These are phyloP conservation scores for Podaxis sp. DNA, from an alignment of 768 basidiomycete genomes.

Conservation along the genomic window DNA sequence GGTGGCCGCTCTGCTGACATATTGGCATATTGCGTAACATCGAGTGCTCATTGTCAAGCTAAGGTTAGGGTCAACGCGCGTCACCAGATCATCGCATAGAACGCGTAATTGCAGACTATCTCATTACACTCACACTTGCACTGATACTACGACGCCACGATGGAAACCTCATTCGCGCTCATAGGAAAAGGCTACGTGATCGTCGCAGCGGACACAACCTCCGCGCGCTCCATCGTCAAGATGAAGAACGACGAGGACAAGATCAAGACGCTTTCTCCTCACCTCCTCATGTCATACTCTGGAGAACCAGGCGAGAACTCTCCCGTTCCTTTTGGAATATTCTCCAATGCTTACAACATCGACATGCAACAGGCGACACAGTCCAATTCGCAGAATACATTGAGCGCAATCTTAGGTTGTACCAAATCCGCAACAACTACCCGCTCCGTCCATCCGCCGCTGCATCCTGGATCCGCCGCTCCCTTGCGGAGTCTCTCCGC, in stretches of 20 bases:
- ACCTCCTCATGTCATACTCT: constrained; percentile 92
- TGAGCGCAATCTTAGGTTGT: constrained; percentile 92
- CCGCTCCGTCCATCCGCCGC: constrained; percentile 88
- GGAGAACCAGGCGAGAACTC: constrained; percentile 76
- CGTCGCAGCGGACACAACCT: constrained; percentile 87
- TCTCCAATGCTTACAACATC: neutral
- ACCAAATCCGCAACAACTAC: constrained; percentile 92
- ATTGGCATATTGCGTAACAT: too few relatives aligned
- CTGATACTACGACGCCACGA: constrained; percentile 28
- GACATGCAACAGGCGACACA: constrained; percentile 73
- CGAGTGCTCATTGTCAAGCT: neutral
- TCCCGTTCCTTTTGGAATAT: neutral
- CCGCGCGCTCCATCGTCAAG: constrained; percentile 91
- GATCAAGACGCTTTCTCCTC: constrained; percentile 86
- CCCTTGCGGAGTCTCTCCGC: constrained; percentile 85
- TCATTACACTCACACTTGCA: neutral
- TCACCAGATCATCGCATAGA: neutral
- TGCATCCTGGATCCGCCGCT: constrained; percentile 92
- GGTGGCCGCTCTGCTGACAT: too few relatives aligned
- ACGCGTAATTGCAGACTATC: neutral
- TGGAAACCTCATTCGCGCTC: constrained; percentile 92
- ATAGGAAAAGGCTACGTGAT: constrained; percentile 93
- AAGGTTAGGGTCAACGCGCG: neutral
- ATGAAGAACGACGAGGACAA: constrained; percentile 98
- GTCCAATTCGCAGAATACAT: constrained; percentile 95